These are phyloP conservation scores for Blastosporella zonata DNA, from an alignment of 1,284 basidiomycete species.

Conservation along the genomic window DNA sequence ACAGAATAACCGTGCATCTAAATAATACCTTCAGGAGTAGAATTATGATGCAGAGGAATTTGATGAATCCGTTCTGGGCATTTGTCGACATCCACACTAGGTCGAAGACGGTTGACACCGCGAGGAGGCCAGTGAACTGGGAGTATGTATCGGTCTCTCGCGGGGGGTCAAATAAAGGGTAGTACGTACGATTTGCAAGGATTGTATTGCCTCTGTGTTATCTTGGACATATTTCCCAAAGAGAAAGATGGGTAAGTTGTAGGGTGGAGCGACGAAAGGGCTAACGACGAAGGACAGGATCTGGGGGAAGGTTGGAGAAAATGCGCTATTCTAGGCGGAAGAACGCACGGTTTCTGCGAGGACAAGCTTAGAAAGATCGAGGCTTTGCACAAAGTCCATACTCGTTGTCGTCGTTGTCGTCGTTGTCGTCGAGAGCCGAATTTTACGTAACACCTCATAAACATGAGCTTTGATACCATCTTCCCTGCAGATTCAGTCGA, in stretches of 20 bases:
- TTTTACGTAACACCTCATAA: neutral
- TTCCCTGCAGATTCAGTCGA: constrained; percentile 90
- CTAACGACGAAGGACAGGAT: constrained; percentile 58
- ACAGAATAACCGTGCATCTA: neutral
- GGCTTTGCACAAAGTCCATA: constrained; percentile 70
- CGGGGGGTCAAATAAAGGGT: neutral
- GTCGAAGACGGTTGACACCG: constrained; percentile 61
- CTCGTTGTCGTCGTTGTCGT: neutral
- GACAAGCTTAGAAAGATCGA: constrained; percentile 69
- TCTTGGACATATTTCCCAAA: constrained; percentile 74
- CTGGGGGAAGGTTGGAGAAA: constrained; percentile 25
- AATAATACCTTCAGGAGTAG: constrained; percentile 60
- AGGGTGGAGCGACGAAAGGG: constrained; percentile 57
- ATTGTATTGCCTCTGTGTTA: constrained; percentile 57
- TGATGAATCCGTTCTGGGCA: constrained; percentile 53
- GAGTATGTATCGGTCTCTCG: neutral
- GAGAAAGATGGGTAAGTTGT: constrained; percentile 72
- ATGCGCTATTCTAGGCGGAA: neutral
- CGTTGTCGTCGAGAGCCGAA: neutral
- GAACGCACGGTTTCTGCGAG: constrained; percentile 56
- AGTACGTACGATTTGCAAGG: constrained; percentile 53
- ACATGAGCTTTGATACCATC: constrained; percentile 57
- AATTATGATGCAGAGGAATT: constrained; percentile 55
- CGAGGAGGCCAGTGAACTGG: constrained; percentile 66
- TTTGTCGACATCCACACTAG: constrained; percentile 66